These are phyloP conservation scores for Torrubiellomyces zombiae DNA, from an alignment of 2,329 filamentous ascomycete species.

Conservation along the genomic window DNA sequence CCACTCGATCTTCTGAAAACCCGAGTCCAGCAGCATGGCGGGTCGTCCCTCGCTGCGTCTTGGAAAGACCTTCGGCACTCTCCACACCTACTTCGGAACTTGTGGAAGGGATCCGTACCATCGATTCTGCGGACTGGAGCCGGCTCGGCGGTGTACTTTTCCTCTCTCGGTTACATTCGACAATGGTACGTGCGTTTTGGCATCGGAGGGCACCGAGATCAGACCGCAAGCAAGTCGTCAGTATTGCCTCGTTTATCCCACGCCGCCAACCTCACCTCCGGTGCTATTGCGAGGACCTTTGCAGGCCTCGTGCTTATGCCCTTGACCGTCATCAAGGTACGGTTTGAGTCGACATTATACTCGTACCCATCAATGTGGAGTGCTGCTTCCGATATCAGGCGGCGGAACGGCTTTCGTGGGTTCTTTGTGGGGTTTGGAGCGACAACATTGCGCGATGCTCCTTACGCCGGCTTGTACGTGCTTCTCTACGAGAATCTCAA, in stretches of 20 bases:
- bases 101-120: constrained; percentile 88
- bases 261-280: constrained; percentile 69
- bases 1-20: constrained; percentile 95
- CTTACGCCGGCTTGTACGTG: constrained; percentile 89
- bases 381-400: constrained; percentile 59
- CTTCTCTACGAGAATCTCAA: constrained; percentile 84
- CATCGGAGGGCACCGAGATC: constrained; percentile 8
- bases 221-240: constrained; percentile 34
- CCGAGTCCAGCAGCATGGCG: constrained; percentile 73
- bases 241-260: constrained; percentile 70
- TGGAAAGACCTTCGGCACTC: constrained; percentile 30
- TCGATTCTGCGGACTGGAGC: constrained; percentile 88
- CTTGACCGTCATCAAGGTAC: constrained; percentile 88
- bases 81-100: constrained; percentile 44
- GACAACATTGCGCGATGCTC: constrained; percentile 85
- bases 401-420: constrained; percentile 56
- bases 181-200: constrained; percentile 32
- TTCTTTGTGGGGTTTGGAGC: constrained; percentile 93
- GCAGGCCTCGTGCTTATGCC: constrained; percentile 92
- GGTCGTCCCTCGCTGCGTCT: constrained; percentile 38
- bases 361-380: constrained; percentile 59
- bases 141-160: constrained; percentile 89
- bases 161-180: constrained; percentile 69
- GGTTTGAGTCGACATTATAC: constrained; percentile 83
- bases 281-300: constrained; percentile 66